These are phyloP conservation scores for Eucommia ulmoides DNA, from an alignment of 257 asterid genomes.

Conservation along the genomic window DNA sequence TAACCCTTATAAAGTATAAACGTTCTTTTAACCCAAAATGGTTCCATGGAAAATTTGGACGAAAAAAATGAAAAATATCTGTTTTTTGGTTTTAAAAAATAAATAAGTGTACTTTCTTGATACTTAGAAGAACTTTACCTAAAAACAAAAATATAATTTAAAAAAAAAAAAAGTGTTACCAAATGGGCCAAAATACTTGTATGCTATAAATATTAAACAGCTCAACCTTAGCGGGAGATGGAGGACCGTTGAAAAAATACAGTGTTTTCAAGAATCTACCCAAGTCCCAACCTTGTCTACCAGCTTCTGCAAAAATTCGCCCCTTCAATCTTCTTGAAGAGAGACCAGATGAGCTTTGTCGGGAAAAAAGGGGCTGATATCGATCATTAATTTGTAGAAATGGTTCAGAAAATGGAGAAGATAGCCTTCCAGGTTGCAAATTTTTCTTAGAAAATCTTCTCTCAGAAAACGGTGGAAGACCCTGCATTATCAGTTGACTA, in stretches of 20 bases:
- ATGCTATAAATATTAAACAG: too few species aligned
- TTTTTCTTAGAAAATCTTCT: constrained; percentile 17
- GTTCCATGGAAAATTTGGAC: constrained; percentile 9
- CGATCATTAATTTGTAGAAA: constrained; percentile 27
- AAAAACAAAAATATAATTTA: too few species aligned
- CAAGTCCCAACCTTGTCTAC: constrained; percentile 76
- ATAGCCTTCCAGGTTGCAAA: constrained; percentile 14
- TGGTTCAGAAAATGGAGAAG: constrained; percentile 28
- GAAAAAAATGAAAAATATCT: constrained; percentile 7
- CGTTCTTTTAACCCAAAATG: too few species aligned
- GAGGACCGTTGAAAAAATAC: constrained; percentile 88
- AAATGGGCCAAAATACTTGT: too few species aligned
- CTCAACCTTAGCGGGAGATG: constrained; percentile 95
- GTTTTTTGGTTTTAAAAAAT: too few species aligned
- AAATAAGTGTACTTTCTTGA: too few species aligned
- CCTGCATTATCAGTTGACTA: constrained; percentile 25
- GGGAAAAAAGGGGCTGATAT: constrained; percentile 17
- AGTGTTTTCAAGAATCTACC: constrained; percentile 79
- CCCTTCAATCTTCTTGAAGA: constrained; percentile 33
- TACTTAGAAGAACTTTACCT: too few species aligned
- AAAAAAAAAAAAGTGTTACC: too few species aligned
- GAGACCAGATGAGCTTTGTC: constrained; percentile 17
- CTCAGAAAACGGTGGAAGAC: constrained; percentile 22
- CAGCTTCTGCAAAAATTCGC: constrained; percentile 38
- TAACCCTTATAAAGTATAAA: too few species aligned